Evolutionary conservation across 2,329 filamentous ascomycete species (phyloP).

Genomic region (Trichoderma koningiopsis): DNA sequence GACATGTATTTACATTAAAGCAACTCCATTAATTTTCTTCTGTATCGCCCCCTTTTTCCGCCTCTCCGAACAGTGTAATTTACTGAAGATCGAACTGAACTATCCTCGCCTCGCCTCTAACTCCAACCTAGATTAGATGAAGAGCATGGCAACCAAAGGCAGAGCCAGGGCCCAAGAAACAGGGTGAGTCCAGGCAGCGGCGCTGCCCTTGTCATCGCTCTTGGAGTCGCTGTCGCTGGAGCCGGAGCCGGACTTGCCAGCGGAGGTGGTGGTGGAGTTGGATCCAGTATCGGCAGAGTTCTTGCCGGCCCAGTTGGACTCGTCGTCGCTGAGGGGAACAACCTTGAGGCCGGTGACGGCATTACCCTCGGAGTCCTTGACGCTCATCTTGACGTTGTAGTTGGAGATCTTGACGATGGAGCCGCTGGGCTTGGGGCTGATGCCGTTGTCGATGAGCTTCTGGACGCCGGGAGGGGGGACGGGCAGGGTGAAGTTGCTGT

Average conservation of each 20-base stretch:
- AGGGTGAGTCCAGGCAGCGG: conserved; percentile 36
- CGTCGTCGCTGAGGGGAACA: conserved; percentile 47
- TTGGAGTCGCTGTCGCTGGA: neutral
- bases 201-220: conserved; percentile 31
- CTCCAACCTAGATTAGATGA: conserved; percentile 36
- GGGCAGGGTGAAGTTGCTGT: conserved; percentile 78
- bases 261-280: conserved; percentile 26
- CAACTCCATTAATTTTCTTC: conserved; percentile 22
- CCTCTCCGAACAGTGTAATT: neutral
- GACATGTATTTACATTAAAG: conserved; percentile 27
- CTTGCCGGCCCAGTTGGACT: conserved; percentile 50
- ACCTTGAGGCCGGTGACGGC: conserved; percentile 51
- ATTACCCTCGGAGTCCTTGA: conserved; percentile 46
- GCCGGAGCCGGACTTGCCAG: neutral
- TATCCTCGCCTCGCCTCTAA: conserved; percentile 25
- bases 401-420: conserved; percentile 69
- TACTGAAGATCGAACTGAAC: conserved; percentile 5
- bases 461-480: conserved; percentile 66
- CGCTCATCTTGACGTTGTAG: conserved; percentile 56
- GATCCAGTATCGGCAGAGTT: conserved; percentile 43
- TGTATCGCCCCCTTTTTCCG: neutral
- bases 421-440: conserved; percentile 64
- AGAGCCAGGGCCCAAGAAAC: conserved; percentile 39
- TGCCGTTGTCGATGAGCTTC: conserved; percentile 74
- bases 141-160: conserved; percentile 41